Percentiles rank a stretch among this genome's conserved stretches.
phyloP scores from a whole-genome alignment of 2,329 filamentous ascomycete genomes.

The Nemania sp. region DNA sequence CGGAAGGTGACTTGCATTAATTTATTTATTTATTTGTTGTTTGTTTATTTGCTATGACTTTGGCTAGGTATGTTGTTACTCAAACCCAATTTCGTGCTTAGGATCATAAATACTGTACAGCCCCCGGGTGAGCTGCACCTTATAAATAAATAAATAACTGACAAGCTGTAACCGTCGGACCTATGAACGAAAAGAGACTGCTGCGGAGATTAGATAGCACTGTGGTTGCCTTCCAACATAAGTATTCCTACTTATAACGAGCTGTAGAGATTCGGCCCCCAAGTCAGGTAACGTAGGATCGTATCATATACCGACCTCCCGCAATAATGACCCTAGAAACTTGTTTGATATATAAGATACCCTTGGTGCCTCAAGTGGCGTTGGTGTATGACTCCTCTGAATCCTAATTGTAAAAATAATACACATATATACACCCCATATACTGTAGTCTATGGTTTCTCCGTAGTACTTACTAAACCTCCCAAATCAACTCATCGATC shows the following conservation, averaged over 20 bases:
- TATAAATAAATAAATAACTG: no score
- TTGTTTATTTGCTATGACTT: no score
- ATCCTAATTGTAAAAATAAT: not conserved
- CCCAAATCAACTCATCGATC: not conserved
- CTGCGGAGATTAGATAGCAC: not conserved
- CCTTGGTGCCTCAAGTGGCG: conserved; percentile 1
- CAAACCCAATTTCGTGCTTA: no score
- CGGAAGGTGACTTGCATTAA: no score
- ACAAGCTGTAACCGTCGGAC: no score
- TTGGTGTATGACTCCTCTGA: not conserved
- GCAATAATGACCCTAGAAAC: not conserved
- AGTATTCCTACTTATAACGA: not conserved
- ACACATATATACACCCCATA: not conserved
- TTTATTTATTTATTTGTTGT: no score
- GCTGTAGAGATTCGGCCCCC: conserved; percentile 5
- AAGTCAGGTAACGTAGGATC: conserved; percentile 3
- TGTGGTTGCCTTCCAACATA: not conserved
- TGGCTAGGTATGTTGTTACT: no score
- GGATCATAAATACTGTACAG: no score
- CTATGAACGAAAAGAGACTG: not conserved
- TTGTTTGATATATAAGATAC: conserved; percentile 6
- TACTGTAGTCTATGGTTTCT: not conserved
- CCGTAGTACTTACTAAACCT: not conserved
- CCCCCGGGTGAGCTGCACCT: no score
- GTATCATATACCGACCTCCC: not conserved